A percentile compares a stretch with the other conserved stretches of the same genome.
These are phyloP conservation scores for Fusarium sp. DNA, from an alignment of 2,329 filamentous ascomycete species.

Conservation along the genomic window DNA sequence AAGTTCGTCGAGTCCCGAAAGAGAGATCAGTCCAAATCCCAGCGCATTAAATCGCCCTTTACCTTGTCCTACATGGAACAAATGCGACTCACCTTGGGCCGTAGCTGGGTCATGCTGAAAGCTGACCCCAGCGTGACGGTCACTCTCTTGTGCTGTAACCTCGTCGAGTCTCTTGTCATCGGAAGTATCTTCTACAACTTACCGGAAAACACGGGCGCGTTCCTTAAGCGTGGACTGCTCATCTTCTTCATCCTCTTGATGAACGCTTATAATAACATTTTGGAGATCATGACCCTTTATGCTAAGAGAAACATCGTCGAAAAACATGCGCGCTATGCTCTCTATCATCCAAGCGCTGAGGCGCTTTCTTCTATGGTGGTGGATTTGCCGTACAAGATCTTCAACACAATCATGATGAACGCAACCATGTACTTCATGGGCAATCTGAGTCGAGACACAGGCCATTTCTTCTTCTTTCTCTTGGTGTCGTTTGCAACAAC, in stretches of 20 bases:
- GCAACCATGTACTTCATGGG: constrained; percentile 75
- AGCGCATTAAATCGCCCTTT: constrained; percentile 40
- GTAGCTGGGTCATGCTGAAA: constrained; percentile 45
- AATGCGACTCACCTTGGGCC: constrained; percentile 36
- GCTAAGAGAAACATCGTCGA: constrained; percentile 53
- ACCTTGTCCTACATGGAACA: constrained; percentile 42
- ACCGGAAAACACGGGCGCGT: constrained; percentile 8
- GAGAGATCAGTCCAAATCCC: constrained; percentile 45
- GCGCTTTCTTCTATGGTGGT: constrained; percentile 44
- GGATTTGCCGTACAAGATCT: constrained; percentile 46
- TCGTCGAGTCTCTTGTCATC: constrained; percentile 42
- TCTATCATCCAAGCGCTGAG: constrained; percentile 53
- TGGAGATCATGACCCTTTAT: constrained; percentile 49
- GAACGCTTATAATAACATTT: constrained; percentile 46
- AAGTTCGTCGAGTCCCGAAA: constrained; percentile 44
- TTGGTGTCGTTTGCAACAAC: constrained; percentile 68
- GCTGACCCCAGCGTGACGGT: constrained; percentile 40
- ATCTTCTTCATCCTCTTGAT: constrained; percentile 45
- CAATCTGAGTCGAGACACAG: constrained; percentile 71
- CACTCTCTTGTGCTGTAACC: constrained; percentile 41
- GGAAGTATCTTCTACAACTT: constrained; percentile 46
- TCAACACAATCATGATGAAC: constrained; percentile 57
- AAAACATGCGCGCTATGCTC: constrained; percentile 54
- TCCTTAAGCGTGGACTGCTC: constrained; percentile 28
- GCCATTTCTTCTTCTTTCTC: constrained; percentile 64